A percentile compares a stretch with the other conserved stretches of the same genome.
These are phyloP conservation scores for Lasiodiplodia citricola DNA, from an alignment of 2,329 filamentous ascomycete genomes.

Conservation along the genomic window DNA sequence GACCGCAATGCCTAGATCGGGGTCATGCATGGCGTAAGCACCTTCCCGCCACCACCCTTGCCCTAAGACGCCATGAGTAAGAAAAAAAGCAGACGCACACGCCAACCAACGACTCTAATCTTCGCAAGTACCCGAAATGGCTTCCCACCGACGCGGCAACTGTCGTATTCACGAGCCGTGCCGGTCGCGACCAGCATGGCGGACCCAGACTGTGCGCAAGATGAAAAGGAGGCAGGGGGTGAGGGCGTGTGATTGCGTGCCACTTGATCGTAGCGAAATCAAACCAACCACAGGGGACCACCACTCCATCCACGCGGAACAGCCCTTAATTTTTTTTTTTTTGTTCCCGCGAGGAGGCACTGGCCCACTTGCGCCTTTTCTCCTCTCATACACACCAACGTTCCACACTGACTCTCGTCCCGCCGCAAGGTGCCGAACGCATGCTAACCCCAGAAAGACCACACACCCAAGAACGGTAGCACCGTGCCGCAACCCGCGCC, in stretches of 20 bases:
- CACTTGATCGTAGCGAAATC: too few species aligned
- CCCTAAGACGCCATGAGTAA: not conserved
- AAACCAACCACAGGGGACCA: not conserved
- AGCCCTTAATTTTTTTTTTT: too few species aligned
- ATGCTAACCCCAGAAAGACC: too few species aligned
- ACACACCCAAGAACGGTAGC: too few species aligned
- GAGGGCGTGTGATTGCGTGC: not conserved
- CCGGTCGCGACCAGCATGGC: slow-evolving; percentile 10
- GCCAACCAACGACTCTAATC: not conserved
- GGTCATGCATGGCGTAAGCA: not conserved
- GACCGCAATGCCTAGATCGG: not conserved
- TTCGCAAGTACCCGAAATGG: not conserved
- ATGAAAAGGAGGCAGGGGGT: not conserved
- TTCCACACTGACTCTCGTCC: not conserved
- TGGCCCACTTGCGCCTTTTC: too few species aligned
- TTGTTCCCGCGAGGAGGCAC: too few species aligned
- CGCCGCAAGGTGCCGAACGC: too few species aligned
- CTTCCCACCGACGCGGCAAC: not conserved
- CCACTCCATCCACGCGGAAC: not conserved
- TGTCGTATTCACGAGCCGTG: slow-evolving; percentile 14
- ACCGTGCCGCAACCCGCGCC: too few species aligned
- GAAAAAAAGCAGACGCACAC: not conserved
- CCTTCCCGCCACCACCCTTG: not conserved
- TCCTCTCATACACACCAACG: not conserved
- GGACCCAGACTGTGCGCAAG: not conserved